Base-by-base conservation (phyloP, 371 early-diverging fungal species). In the Saksenaea vasiformis region DNA sequence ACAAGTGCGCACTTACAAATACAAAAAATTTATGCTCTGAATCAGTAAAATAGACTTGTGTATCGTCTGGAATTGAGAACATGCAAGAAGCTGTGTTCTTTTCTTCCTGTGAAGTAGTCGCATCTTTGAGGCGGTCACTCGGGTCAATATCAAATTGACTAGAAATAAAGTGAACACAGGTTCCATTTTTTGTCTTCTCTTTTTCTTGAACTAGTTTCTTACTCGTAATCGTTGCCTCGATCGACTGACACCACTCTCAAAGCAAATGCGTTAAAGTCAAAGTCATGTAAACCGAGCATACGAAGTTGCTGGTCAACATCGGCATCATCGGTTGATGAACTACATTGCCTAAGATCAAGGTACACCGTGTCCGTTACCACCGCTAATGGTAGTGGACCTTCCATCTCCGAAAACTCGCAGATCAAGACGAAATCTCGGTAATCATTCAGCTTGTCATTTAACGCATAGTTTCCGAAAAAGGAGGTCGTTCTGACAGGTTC, bases 11-110 rank as follows among this genome's bases (percentile, higher is more conserved):
- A 56, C 61, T 71, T 77, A 86, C 86, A 75, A 84, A 86, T 31
- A 84, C 79, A 70, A 74, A 86, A 39, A 79, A 83, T 37, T 80
- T 73, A 28, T 76, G 71, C 35, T 86, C 80, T 3, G 72, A 63
- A 54, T 86, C 86, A 24, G 73, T 78, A 31, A 82, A 73, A 60
- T 86, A 81, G 1, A 86, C 80, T 57, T 86, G 85, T 22, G 85
- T 83, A 61, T 86, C 86, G 58, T 86, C 86, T 1, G 86, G 86
- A 39, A 86, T 82, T 41, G 76, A 77, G 68, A 85, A 86, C 7
- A 60, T 41, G 15, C 44, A 44, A 4, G 66, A 59, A 3, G 53
- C 27, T 14, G 60, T 28, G 26, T 66, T 47, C 8, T 44, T 8
- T 15, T 44, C 63, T 35, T 57, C 36, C 2, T 35, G 56, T 3